phyloP scores from a whole-genome alignment of 257 asterid genomes.

The Verbena officinalis region DNA sequence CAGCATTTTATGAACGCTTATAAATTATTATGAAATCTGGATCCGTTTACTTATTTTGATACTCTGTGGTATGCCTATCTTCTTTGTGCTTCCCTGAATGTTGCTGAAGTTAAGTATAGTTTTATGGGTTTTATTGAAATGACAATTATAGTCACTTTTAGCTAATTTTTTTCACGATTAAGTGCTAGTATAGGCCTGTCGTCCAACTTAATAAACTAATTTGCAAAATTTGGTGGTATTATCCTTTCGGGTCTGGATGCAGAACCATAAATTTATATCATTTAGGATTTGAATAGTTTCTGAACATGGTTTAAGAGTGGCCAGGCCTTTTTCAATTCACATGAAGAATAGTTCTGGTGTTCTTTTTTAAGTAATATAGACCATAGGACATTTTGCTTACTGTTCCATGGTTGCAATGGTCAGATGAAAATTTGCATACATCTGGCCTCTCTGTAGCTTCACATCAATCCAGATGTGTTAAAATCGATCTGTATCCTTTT shows the following conservation, averaged over 20 bases:
- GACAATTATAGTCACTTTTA: slow-evolving; percentile 5
- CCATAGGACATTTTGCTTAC: not conserved
- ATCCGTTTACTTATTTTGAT: slow-evolving; percentile 9
- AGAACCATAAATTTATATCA: slow-evolving; percentile 14
- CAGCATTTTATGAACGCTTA: not conserved
- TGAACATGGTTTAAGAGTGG: slow-evolving; percentile 8
- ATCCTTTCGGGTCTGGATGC: slow-evolving; percentile 16
- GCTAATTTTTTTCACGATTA: not conserved
- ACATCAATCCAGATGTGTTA: slow-evolving; percentile 6
- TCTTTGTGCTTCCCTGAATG: not conserved
- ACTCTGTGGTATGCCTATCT: slow-evolving; percentile 6
- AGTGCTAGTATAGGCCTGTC: slow-evolving; percentile 8
- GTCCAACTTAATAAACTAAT: not conserved
- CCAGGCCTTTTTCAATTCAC: not conserved
- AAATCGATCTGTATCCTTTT: slow-evolving; percentile 22
- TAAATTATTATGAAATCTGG: slow-evolving; percentile 14
- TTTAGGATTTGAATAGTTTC: not conserved
- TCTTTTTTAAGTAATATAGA: not conserved
- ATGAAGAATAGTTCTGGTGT: not conserved
- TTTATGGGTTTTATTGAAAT: slow-evolving; percentile 5
- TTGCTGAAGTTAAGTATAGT: not conserved
- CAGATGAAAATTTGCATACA: slow-evolving; percentile 8
- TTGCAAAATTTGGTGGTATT: slow-evolving; percentile 25
- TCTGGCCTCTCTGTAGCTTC: slow-evolving; percentile 4
- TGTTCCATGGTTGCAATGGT: slow-evolving; percentile 8